A percentile compares a stretch with the other conserved stretches of the same genome.
Conservation (phyloP, 768 basidiomycete genomes). For the Calocybe gangraenosa region DNA sequence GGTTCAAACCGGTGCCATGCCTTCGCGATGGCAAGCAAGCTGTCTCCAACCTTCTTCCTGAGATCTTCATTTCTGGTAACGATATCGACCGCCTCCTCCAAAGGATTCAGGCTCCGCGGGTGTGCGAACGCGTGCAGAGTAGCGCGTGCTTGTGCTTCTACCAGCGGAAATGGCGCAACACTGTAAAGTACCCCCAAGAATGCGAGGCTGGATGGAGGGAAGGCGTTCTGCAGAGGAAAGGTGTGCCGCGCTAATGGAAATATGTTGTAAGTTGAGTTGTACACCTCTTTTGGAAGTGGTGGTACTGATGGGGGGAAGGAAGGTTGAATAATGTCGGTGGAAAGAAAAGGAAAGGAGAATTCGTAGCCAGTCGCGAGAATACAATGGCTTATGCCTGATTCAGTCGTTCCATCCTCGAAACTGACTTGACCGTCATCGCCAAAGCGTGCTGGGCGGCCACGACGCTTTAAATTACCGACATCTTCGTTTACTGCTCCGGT, state of each 20-base stretch:
- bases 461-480: conserved; percentile 30
- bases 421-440: conserved; percentile 38
- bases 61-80: conserved; percentile 45
- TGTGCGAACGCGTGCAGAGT: conserved; percentile 51
- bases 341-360: conserved; percentile 60
- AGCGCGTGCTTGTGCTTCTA: conserved; percentile 74
- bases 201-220: conserved; percentile 48
- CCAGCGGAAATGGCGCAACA: conserved; percentile 70
- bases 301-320: conserved; percentile 40
- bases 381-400: conserved; percentile 53
- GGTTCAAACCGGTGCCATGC: conserved; percentile 51
- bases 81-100: conserved; percentile 44
- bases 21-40: conserved; percentile 40
- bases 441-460: conserved; percentile 40
- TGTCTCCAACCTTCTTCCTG: conserved; percentile 24
- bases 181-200: conserved; percentile 60
- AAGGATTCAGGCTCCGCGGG: conserved; percentile 44
- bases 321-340: conserved; percentile 23
- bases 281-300: conserved; percentile 45
- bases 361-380: conserved; percentile 79
- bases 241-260: conserved; percentile 71
- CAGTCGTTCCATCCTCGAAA: conserved; percentile 57
- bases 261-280: conserved; percentile 62
- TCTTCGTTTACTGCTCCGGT: conserved; percentile 30
- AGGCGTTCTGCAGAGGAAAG: conserved; percentile 52